Conservation (phyloP, 345 rosid genomes). For the Sonneratia caseolaris region DNA sequence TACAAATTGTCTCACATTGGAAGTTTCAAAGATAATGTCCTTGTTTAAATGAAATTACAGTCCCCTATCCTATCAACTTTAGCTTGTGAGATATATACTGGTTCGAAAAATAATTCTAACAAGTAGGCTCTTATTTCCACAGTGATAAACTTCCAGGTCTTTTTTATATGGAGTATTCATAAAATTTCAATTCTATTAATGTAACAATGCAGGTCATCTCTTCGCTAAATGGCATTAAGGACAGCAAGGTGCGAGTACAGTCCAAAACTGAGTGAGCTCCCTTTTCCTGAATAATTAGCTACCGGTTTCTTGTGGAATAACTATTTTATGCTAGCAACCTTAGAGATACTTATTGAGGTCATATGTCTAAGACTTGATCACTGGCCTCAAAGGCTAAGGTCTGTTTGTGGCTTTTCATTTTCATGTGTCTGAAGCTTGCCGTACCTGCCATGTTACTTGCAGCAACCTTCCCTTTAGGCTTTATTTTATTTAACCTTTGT, state of each 20-base stretch:
- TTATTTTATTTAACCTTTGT: too few species aligned
- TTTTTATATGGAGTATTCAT: neutral
- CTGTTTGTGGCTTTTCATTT: neutral
- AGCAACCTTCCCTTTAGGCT: neutral
- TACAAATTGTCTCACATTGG: too few species aligned
- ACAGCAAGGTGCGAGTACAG: constrained; percentile 44
- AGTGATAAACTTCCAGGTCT: neutral
- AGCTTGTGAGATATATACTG: too few species aligned
- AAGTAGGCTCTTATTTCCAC: neutral
- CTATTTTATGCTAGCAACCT: neutral
- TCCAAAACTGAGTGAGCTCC: constrained; percentile 70
- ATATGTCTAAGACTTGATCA: neutral
- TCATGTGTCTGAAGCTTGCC: neutral
- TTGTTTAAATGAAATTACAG: too few species aligned
- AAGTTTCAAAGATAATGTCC: too few species aligned
- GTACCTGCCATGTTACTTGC: neutral
- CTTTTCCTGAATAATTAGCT: neutral
- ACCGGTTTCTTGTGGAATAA: neutral
- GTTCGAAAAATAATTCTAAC: too few species aligned
- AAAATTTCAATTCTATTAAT: constrained; percentile 3
- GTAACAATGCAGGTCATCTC: constrained; percentile 50
- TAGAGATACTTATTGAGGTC: neutral
- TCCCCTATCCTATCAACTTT: too few species aligned
- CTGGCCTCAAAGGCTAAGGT: neutral
- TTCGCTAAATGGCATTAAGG: constrained; percentile 60